These are phyloP conservation scores for Brassica cretica DNA, from an alignment of 345 rosid species.

Conservation along the genomic window DNA sequence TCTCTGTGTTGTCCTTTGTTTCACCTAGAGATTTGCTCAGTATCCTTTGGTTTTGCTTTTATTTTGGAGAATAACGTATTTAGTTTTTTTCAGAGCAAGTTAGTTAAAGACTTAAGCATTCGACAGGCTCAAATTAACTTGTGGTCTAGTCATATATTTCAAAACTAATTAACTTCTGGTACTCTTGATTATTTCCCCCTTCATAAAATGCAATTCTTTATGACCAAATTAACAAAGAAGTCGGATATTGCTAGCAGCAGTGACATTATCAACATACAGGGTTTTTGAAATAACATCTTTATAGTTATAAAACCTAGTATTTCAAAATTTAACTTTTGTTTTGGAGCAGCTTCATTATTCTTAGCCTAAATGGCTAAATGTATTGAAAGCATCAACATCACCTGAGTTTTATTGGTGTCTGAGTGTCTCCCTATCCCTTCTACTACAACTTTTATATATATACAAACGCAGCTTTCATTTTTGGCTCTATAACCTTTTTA, in stretches of 20 bases:
- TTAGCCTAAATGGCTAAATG: background rate
- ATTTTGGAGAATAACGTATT: background rate
- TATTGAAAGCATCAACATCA: slow-evolving; percentile 25
- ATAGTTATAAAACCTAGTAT: background rate
- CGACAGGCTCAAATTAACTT: background rate
- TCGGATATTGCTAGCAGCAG: too few species aligned
- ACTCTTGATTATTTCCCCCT: background rate
- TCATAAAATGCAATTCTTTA: too few species aligned
- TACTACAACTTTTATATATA: slow-evolving; percentile 22
- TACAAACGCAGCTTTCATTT: slow-evolving; percentile 19
- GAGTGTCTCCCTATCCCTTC: slow-evolving; percentile 20
- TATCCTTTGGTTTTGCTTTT: too few species aligned
- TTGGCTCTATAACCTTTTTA: slow-evolving; percentile 1
- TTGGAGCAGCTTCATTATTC: background rate
- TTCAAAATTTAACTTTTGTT: background rate
- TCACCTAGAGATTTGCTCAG: background rate
- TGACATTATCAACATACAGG: background rate
- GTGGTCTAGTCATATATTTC: background rate
- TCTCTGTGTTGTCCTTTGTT: background rate
- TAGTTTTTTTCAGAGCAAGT: background rate
- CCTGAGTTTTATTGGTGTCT: slow-evolving; percentile 15
- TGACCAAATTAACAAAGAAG: too few species aligned
- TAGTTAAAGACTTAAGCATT: background rate
- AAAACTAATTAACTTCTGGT: background rate
- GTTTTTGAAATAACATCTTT: background rate